A percentile compares a stretch with the other conserved stretches of the same genome.
Conservation (phyloP, 176 grass and related monocot genomes). For the Aegilops sharonensis region DNA sequence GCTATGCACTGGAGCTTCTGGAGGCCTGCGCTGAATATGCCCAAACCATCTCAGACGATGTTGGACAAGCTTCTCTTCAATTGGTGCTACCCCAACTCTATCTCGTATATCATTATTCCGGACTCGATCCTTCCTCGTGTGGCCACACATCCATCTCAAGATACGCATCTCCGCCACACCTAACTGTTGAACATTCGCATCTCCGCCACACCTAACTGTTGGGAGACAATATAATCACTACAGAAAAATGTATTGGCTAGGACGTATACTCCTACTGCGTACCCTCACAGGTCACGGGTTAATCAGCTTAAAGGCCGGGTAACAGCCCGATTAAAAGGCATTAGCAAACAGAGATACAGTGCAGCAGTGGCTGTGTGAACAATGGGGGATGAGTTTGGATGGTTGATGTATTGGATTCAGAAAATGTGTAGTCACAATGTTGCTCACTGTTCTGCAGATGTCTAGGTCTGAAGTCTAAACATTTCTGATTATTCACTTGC, state of each 20-base stretch:
- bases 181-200: too few relatives aligned
- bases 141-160: too few relatives aligned
- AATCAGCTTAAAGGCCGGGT: not conserved
- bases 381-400: not conserved
- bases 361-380: not conserved
- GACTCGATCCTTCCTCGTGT: too few relatives aligned
- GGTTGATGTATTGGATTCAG: not conserved
- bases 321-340: not conserved
- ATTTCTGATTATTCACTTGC: not conserved
- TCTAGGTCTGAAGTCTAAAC: not conserved
- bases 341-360: not conserved
- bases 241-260: not conserved
- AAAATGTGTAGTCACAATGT: not conserved
- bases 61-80: too few relatives aligned
- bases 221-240: conserved; percentile 21
- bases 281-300: not conserved
- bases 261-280: not conserved
- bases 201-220: too few relatives aligned
- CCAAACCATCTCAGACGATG: too few relatives aligned
- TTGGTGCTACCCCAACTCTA: too few relatives aligned
- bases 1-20: too few relatives aligned
- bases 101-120: too few relatives aligned
- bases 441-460: not conserved
- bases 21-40: too few relatives aligned
- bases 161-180: too few relatives aligned